Evolutionary conservation across 2,329 filamentous ascomycete species (phyloP).

Genomic region (Aspergillus sp.): DNA sequence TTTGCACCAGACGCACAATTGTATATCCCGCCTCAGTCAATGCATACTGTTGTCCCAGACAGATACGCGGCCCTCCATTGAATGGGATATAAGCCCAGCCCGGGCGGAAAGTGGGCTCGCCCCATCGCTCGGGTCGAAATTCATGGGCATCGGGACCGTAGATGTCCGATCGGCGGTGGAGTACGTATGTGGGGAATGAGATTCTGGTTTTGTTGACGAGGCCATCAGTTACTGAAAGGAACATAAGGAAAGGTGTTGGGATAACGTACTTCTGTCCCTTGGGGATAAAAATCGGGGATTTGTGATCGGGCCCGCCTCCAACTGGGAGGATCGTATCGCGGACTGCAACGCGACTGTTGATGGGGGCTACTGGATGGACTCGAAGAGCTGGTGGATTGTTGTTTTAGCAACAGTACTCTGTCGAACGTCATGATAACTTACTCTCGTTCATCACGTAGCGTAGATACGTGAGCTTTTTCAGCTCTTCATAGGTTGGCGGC

Average conservation of each 20-base stretch:
- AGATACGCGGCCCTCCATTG: neutral
- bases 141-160: neutral
- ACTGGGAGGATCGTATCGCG: neutral
- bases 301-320: neutral
- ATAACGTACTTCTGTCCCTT: neutral
- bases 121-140: slow-evolving; percentile 4
- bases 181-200: neutral
- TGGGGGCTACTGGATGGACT: neutral
- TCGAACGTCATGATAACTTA: neutral
- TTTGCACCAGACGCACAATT: neutral
- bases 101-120: neutral
- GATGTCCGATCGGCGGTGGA: neutral
- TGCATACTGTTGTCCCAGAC: neutral
- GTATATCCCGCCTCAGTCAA: neutral
- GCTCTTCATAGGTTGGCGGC: neutral
- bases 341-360: neutral
- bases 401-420: neutral
- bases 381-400: neutral
- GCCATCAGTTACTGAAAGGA: too few species aligned
- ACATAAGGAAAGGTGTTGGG: too few species aligned
- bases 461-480: neutral
- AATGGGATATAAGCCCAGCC: slow-evolving; percentile 1
- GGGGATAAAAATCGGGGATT: neutral
- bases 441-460: neutral
- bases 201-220: neutral